Percentiles rank a stretch among this genome's conserved stretches.
phyloP scores from a whole-genome alignment of 495 filamentous ascomycete species.

The Aspergillus bertholletiae region DNA sequence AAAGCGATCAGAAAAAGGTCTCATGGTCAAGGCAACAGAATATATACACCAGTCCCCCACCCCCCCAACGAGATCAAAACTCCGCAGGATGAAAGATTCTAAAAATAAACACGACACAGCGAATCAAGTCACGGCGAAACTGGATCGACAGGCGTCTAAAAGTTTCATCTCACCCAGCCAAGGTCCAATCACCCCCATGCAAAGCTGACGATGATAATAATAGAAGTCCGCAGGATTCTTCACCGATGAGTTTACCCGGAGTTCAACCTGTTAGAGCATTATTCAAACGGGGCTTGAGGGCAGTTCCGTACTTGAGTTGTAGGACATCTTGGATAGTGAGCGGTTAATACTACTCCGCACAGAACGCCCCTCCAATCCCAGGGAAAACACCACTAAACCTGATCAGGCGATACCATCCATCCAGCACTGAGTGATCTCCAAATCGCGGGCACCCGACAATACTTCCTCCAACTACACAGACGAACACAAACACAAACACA shows the following conservation, averaged over 20 bases:
- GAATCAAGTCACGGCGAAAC: neutral
- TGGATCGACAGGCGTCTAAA: neutral
- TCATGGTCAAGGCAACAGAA: too few species aligned
- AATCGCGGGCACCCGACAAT: neutral
- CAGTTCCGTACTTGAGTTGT: too few species aligned
- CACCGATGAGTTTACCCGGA: neutral
- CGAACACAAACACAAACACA: neutral
- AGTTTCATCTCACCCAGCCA: neutral
- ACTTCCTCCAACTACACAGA: neutral
- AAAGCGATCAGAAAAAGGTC: neutral
- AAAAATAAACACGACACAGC: neutral
- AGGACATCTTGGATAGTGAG: too few species aligned
- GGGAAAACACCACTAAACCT: neutral
- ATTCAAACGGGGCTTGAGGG: too few species aligned
- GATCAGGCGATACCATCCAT: neutral
- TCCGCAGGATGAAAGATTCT: neutral
- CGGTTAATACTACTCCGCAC: too few species aligned
- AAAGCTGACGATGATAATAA: neutral
- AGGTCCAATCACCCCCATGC: neutral
- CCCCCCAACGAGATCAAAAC: neutral
- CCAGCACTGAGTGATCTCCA: neutral
- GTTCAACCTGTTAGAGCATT: too few species aligned
- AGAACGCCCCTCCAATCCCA: too few species aligned
- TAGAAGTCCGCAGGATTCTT: neutral
- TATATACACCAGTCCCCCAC: neutral